Conservation (phyloP, 2,329 filamentous ascomycete species). For the Pestalotiopsis fici region DNA sequence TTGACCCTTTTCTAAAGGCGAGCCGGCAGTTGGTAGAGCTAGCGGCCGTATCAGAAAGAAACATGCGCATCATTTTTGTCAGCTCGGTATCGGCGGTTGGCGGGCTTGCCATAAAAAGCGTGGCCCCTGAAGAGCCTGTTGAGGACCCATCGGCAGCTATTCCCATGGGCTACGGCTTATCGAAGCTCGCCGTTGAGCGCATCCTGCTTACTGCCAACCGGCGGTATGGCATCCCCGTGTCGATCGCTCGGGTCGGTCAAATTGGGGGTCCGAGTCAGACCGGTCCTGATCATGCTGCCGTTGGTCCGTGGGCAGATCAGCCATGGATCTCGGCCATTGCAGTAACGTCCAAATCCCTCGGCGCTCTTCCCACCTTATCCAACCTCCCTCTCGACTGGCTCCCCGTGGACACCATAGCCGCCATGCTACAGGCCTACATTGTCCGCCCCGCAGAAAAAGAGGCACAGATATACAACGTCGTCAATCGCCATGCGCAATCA, state of each 20-base stretch:
- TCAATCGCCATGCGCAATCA: not conserved
- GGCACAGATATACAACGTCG: conserved; percentile 12
- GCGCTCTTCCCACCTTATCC: conserved; percentile 11
- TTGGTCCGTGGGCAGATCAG: conserved; percentile 19
- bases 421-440: conserved; percentile 13
- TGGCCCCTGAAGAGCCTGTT: conserved; percentile 1
- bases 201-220: conserved; percentile 14
- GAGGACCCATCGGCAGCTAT: conserved; percentile 13
- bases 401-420: conserved; percentile 16
- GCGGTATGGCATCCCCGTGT: conserved; percentile 14
- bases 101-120: not conserved
- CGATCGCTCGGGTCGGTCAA: conserved; percentile 19
- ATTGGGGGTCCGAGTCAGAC: conserved; percentile 14
- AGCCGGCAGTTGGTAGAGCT: conserved; percentile 12
- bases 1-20: conserved; percentile 14
- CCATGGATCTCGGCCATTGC: conserved; percentile 23
- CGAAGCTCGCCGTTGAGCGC: conserved; percentile 20
- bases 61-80: conserved; percentile 21
- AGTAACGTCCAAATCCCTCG: conserved; percentile 14
- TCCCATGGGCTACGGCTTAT: conserved; percentile 21
- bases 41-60: not conserved
- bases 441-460: not conserved
- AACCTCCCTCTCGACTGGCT: conserved; percentile 17
- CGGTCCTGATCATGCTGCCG: not conserved
- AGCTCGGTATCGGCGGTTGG: conserved; percentile 15